Percentiles rank a stretch among this genome's conserved stretches.
Evolutionary conservation across 1,284 basidiomycete species (phyloP).

Genomic region (Ceratobasidium sp.): DNA sequence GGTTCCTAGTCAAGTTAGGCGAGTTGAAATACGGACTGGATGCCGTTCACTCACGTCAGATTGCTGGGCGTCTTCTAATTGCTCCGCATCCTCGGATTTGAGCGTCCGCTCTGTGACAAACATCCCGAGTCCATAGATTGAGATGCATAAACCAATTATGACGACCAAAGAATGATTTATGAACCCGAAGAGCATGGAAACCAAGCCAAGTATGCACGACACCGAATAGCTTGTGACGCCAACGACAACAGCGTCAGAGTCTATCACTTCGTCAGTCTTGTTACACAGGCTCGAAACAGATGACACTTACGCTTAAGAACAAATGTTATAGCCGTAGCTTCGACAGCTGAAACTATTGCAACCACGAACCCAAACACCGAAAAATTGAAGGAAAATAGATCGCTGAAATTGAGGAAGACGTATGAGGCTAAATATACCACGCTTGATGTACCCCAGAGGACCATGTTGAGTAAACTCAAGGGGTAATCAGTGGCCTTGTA

Average conservation of each 20-base stretch:
- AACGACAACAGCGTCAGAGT: constrained; percentile 13
- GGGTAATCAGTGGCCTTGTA: constrained; percentile 25
- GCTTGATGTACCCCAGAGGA: constrained; percentile 25
- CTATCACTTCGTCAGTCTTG: neutral
- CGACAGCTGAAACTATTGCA: neutral
- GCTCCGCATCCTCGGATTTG: neutral
- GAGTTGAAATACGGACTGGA: neutral
- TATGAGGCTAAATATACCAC: constrained; percentile 11
- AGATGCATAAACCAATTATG: constrained; percentile 1
- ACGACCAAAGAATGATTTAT: constrained; percentile 10
- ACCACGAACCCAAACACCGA: neutral
- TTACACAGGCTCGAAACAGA: neutral
- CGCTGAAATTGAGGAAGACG: constrained; percentile 8
- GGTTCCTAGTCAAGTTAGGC: neutral
- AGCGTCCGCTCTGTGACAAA: neutral
- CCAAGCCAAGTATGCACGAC: constrained; percentile 6
- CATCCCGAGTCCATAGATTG: constrained; percentile 26
- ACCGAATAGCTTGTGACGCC: constrained; percentile 25
- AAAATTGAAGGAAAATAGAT: constrained; percentile 17
- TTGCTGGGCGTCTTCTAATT: neutral
- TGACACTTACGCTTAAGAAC: constrained; percentile 25
- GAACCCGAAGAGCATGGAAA: neutral
- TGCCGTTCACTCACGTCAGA: neutral
- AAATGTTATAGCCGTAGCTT: constrained; percentile 13
- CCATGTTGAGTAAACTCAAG: constrained; percentile 27